Percentiles rank a stretch among this genome's conserved stretches.
Evolutionary conservation across 1,284 basidiomycete genomes (phyloP).

Genomic region (Mrakiaceae sp.): DNA sequence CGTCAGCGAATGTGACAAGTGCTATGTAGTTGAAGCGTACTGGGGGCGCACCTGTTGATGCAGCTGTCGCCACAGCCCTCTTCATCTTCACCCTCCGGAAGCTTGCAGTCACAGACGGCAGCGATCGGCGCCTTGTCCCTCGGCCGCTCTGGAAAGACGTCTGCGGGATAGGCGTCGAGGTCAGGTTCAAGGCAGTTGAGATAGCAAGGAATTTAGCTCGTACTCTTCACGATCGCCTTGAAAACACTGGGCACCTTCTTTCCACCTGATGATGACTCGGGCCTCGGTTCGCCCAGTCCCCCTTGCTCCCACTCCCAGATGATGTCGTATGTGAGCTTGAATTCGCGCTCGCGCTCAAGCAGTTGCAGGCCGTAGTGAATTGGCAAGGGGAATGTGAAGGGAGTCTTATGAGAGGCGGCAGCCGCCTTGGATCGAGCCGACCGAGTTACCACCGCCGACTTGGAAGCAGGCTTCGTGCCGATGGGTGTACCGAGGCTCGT

Average conservation of each 20-base stretch:
- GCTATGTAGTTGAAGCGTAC: not conserved
- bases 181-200: constrained; percentile 8
- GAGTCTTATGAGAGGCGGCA: too few species aligned
- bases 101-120: constrained; percentile 33
- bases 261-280: not conserved
- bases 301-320: constrained; percentile 32
- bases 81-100: constrained; percentile 20
- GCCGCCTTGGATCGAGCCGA: too few species aligned
- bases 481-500: too few species aligned
- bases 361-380: constrained; percentile 5
- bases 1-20: not conserved
- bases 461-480: too few species aligned
- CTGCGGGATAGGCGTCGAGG: constrained; percentile 18
- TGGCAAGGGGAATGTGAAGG: too few species aligned
- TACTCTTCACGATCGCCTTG: constrained; percentile 7
- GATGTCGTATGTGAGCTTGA: constrained; percentile 33
- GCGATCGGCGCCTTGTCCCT: constrained; percentile 20
- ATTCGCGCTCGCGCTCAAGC: constrained; percentile 29
- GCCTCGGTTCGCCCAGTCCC: constrained; percentile 22
- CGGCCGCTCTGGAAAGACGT: constrained; percentile 28
- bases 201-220: constrained; percentile 13
- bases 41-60: constrained; percentile 31
- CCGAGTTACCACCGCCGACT: too few species aligned
- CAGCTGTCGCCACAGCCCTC: constrained; percentile 35
- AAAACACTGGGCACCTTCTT: constrained; percentile 28